phyloP scores from a whole-genome alignment of 2,329 filamentous ascomycete genomes.

The Amauroascus verrucosus region DNA sequence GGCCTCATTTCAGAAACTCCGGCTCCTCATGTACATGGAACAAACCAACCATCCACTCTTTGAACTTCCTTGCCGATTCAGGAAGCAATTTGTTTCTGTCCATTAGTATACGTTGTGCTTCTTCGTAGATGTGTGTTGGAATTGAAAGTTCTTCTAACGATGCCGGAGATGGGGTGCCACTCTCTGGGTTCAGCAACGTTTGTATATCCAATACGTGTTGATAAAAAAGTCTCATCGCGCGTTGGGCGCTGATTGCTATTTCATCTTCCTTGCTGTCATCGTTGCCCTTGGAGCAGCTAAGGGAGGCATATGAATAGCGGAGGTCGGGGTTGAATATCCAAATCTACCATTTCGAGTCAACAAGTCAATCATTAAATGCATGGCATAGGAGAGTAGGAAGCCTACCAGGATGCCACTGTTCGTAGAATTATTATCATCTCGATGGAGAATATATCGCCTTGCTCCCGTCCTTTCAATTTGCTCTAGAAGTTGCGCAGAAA shows the following conservation, averaged over 20 bases:
- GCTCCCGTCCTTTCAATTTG: conserved; percentile 47
- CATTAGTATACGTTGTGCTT: conserved; percentile 29
- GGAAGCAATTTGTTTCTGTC: conserved; percentile 40
- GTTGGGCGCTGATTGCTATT: conserved; percentile 25
- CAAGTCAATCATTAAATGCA: not conserved
- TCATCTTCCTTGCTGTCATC: not conserved
- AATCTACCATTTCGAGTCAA: conserved; percentile 28
- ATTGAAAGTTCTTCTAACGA: conserved; percentile 42
- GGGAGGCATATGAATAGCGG: conserved; percentile 39
- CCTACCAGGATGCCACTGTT: conserved; percentile 32
- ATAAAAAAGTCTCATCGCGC: conserved; percentile 51
- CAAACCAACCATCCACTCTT: conserved; percentile 47
- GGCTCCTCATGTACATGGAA: conserved; percentile 32
- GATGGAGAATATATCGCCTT: conserved; percentile 46
- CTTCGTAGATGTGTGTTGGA: conserved; percentile 30
- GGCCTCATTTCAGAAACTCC: not conserved
- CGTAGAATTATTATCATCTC: conserved; percentile 14
- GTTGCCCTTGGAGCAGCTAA: conserved; percentile 14
- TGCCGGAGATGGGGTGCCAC: conserved; percentile 31
- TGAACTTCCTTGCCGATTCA: conserved; percentile 40
- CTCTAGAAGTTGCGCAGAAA: conserved; percentile 48
- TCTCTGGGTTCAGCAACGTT: conserved; percentile 28
- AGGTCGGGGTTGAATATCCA: conserved; percentile 55
- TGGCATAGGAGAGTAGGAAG: not conserved
- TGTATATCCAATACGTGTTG: conserved; percentile 28